Evolutionary conservation across 2,329 filamentous ascomycete species (phyloP).

Genomic region (Diaporthe aspalathi): DNA sequence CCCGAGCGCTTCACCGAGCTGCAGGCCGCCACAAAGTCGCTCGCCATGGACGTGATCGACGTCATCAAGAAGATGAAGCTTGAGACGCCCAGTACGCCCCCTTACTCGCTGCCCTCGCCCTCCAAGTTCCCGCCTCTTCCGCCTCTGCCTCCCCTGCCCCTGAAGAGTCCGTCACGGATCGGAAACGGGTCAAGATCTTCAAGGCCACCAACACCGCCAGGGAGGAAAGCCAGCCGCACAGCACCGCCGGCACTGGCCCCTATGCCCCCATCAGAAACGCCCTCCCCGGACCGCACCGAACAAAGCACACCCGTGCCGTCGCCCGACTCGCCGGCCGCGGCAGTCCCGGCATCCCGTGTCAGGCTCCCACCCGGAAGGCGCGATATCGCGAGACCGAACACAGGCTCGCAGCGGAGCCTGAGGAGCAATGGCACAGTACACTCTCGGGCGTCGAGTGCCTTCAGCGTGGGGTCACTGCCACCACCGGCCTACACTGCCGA

Average conservation of each 20-base stretch:
- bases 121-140: conserved; percentile 46
- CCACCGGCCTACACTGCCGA: conserved; percentile 32
- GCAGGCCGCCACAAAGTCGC: conserved; percentile 53
- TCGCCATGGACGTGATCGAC: conserved; percentile 54
- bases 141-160: conserved; percentile 40
- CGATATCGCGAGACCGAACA: conserved; percentile 4
- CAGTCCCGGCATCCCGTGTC: neutral
- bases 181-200: neutral
- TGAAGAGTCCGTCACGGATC: neutral
- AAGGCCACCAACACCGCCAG: conserved; percentile 12
- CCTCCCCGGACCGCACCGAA: conserved; percentile 21
- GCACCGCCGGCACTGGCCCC: neutral
- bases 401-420: conserved; percentile 19
- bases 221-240: conserved; percentile 1
- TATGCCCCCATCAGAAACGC: neutral
- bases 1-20: conserved; percentile 51
- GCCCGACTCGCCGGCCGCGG: neutral
- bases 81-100: conserved; percentile 37
- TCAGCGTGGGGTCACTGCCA: conserved; percentile 25
- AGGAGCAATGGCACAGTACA: conserved; percentile 12
- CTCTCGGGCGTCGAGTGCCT: conserved; percentile 18
- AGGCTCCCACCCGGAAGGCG: neutral
- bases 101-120: conserved; percentile 32
- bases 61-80: conserved; percentile 50
- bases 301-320: neutral